A percentile compares a stretch with the other conserved stretches of the same genome.
These are phyloP conservation scores for Colletotrichum somersetense DNA, from an alignment of 2,329 filamentous ascomycete species.

Conservation along the genomic window DNA sequence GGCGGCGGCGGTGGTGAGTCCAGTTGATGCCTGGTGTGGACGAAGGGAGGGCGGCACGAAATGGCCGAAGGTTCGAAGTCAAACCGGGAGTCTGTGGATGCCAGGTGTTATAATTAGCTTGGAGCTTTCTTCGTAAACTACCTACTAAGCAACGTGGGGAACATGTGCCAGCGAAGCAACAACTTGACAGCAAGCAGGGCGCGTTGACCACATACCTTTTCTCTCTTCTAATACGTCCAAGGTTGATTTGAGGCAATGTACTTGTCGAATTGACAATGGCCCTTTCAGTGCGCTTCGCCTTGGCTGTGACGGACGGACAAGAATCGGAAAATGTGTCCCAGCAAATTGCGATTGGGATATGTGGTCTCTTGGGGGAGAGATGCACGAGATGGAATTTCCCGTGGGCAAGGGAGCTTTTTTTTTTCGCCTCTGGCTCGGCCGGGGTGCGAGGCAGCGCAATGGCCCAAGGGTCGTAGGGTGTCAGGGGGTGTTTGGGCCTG, in stretches of 20 bases:
- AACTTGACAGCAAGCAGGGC: neutral
- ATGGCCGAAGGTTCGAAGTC: constrained; percentile 24
- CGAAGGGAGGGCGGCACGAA: constrained; percentile 16
- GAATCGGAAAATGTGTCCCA: constrained; percentile 20
- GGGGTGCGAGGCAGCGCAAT: constrained; percentile 21
- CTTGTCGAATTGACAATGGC: constrained; percentile 12
- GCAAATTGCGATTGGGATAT: constrained; percentile 30
- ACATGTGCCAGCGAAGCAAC: constrained; percentile 34
- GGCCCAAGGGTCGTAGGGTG: constrained; percentile 12
- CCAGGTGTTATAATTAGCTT: constrained; percentile 38
- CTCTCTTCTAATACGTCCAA: neutral
- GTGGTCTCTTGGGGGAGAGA: constrained; percentile 37
- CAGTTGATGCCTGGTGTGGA: constrained; percentile 5
- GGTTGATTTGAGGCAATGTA: neutral
- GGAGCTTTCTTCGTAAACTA: constrained; percentile 6
- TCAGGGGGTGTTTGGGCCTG: constrained; percentile 21
- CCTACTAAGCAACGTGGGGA: constrained; percentile 20
- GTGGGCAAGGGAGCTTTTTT: constrained; percentile 36
- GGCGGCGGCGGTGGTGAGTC: constrained; percentile 51
- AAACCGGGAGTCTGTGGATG: constrained; percentile 28
- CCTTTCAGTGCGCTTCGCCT: neutral
- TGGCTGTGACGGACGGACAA: constrained; percentile 2
- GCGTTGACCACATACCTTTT: constrained; percentile 29
- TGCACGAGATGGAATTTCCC: constrained; percentile 39
- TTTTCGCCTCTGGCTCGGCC: constrained; percentile 13